phyloP scores from a whole-genome alignment of 2,329 filamentous ascomycete genomes.

The Aspergillus sclerotialis region DNA sequence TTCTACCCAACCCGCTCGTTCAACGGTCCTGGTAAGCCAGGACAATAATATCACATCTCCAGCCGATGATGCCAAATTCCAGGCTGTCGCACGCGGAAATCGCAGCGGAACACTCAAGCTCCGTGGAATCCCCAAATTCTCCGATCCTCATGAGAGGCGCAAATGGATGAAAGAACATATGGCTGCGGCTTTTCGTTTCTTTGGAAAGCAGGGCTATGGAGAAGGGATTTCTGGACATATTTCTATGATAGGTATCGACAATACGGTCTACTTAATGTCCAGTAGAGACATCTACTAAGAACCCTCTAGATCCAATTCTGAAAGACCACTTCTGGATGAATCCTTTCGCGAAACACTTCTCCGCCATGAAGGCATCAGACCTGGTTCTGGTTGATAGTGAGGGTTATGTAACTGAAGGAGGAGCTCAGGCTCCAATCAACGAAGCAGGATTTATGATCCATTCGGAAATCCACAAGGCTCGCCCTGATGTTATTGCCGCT shows the following conservation, averaged over 20 bases:
- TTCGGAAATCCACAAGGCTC: constrained; percentile 51
- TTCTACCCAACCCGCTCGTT: not conserved
- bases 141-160: constrained; percentile 38
- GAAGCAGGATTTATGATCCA: constrained; percentile 54
- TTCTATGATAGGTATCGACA: constrained; percentile 30
- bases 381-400: constrained; percentile 34
- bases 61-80: constrained; percentile 22
- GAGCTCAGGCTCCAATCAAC: constrained; percentile 33
- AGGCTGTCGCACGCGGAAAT: constrained; percentile 29
- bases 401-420: constrained; percentile 35
- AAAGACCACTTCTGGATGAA: constrained; percentile 37
- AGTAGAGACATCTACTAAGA: not conserved
- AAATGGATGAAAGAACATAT: constrained; percentile 48
- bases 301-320: constrained; percentile 24
- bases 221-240: constrained; percentile 39
- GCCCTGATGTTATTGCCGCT: constrained; percentile 53
- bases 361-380: constrained; percentile 35
- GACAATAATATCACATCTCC: constrained; percentile 14
- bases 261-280: too few species aligned
- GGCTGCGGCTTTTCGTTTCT: constrained; percentile 36
- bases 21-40: not conserved
- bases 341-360: constrained; percentile 34
- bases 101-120: constrained; percentile 30
- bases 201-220: constrained; percentile 33
- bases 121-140: constrained; percentile 32